A percentile compares a stretch with the other conserved stretches of the same genome.
Conservation (phyloP, 2,329 filamentous ascomycete genomes). For the Ramularia endophylla region DNA sequence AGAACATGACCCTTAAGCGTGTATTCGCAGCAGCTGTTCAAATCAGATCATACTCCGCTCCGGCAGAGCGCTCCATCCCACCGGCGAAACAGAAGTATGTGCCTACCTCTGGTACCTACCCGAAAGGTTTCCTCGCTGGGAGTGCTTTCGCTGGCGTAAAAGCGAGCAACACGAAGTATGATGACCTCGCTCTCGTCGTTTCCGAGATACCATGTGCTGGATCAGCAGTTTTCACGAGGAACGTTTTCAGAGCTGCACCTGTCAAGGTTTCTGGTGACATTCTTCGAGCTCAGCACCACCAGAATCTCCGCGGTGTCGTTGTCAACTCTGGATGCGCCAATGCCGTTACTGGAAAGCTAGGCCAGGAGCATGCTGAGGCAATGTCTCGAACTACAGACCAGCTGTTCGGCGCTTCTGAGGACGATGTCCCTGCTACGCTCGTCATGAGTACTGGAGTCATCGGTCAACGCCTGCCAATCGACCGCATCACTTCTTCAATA, state of each 20-base stretch:
- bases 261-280: conserved; percentile 77
- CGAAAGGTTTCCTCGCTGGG: conserved; percentile 80
- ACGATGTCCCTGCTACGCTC: conserved; percentile 55
- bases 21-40: conserved; percentile 29
- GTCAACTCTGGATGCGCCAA: conserved; percentile 97
- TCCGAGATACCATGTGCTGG: conserved; percentile 82
- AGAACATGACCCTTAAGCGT: conserved; percentile 17
- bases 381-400: conserved; percentile 79
- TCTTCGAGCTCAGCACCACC: conserved; percentile 49
- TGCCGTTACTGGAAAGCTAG: conserved; percentile 87
- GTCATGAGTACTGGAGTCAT: conserved; percentile 99
- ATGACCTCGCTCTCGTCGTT: conserved; percentile 81
- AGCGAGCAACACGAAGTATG: conserved; percentile 81
- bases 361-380: conserved; percentile 75
- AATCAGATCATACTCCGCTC: conserved; percentile 54
- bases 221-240: conserved; percentile 93
- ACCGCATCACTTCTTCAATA: conserved; percentile 80
- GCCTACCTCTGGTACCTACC: conserved; percentile 77
- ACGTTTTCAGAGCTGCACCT: conserved; percentile 95
- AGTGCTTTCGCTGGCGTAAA: conserved; percentile 92
- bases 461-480: conserved; percentile 84
- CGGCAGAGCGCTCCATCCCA: conserved; percentile 57
- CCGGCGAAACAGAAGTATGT: conserved; percentile 85
- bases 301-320: conserved; percentile 70
- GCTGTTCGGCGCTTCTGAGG: conserved; percentile 46